A percentile compares a stretch with the other conserved stretches of the same genome.
These are phyloP conservation scores for Globisporangium nagaii DNA, from an alignment of 352 stramenopile genomes.

Conservation along the genomic window DNA sequence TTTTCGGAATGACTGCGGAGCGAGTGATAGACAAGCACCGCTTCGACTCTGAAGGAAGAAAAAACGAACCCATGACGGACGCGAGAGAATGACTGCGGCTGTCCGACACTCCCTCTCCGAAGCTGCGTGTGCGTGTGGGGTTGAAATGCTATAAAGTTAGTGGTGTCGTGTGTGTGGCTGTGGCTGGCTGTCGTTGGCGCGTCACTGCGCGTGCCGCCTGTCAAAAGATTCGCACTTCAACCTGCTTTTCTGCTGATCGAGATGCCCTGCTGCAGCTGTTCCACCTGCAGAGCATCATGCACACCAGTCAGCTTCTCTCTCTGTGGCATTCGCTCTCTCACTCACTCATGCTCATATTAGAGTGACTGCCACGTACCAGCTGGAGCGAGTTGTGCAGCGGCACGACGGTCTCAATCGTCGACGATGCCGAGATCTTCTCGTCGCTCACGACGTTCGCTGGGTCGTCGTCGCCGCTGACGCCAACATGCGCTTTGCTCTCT, in stretches of 20 bases:
- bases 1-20: neutral
- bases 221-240: too few relatives aligned
- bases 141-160: conserved; percentile 1
- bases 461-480: conserved; percentile 20
- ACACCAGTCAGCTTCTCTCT: neutral
- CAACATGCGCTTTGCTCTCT: conserved; percentile 8
- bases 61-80: neutral
- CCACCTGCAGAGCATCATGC: conserved; percentile 20
- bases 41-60: neutral
- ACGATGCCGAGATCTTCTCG: conserved; percentile 54
- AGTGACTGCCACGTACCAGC: conserved; percentile 54
- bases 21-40: conserved; percentile 1
- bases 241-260: conserved; percentile 34
- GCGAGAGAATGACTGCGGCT: neutral
- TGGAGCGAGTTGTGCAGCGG: conserved; percentile 61
- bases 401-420: conserved; percentile 74
- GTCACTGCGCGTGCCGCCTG: too few relatives aligned
- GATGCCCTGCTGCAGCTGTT: conserved; percentile 51
- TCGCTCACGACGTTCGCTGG: conserved; percentile 31
- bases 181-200: too few relatives aligned
- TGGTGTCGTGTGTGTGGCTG: neutral
- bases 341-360: too few relatives aligned
- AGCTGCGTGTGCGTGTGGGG: neutral
- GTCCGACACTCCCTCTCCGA: neutral
- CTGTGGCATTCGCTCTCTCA: neutral